Evolutionary conservation across 2,329 filamentous ascomycete genomes (phyloP).

Genomic region (Talaromyces islandicus): DNA sequence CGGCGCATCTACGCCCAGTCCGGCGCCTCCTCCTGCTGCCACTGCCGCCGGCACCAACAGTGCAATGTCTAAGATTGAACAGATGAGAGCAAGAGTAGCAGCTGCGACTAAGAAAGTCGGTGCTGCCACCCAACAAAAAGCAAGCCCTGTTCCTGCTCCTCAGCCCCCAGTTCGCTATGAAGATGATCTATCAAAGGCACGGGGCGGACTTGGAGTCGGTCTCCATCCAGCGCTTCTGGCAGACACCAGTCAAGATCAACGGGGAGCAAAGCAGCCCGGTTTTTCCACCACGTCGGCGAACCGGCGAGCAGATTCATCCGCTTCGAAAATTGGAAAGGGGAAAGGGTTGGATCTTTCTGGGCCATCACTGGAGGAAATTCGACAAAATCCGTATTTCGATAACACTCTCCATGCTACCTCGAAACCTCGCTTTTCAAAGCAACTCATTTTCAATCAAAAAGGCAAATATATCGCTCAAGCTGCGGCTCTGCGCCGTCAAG

Average conservation of each 20-base stretch:
- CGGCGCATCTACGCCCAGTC: slow-evolving; percentile 29
- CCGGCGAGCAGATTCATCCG: slow-evolving; percentile 43
- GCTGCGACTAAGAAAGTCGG: slow-evolving; percentile 58
- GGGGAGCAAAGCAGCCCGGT: slow-evolving; percentile 39
- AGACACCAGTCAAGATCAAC: slow-evolving; percentile 39
- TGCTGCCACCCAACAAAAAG: slow-evolving; percentile 41
- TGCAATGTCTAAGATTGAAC: slow-evolving; percentile 63
- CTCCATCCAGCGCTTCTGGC: slow-evolving; percentile 68
- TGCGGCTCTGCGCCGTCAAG: slow-evolving; percentile 80
- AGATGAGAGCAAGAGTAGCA: slow-evolving; percentile 72
- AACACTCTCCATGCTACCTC: slow-evolving; percentile 55
- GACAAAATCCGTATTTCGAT: slow-evolving; percentile 79
- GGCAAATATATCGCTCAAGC: slow-evolving; percentile 97
- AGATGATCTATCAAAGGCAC: slow-evolving; percentile 43
- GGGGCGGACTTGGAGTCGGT: slow-evolving; percentile 67
- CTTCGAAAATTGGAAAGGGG: slow-evolving; percentile 27
- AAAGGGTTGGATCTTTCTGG: slow-evolving; percentile 54
- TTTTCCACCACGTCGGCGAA: slow-evolving; percentile 52
- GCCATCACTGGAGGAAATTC: slow-evolving; percentile 53
- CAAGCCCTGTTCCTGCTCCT: slow-evolving; percentile 28
- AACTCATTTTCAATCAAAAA: slow-evolving; percentile 86
- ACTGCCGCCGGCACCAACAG: slow-evolving; percentile 22
- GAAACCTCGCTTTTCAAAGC: slow-evolving; percentile 64
- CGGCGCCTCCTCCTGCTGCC: slow-evolving; percentile 23
- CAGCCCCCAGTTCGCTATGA: slow-evolving; percentile 44